These are phyloP conservation scores for Flueggea neowawraea DNA, from an alignment of 441 rosid genomes.

Conservation along the genomic window DNA sequence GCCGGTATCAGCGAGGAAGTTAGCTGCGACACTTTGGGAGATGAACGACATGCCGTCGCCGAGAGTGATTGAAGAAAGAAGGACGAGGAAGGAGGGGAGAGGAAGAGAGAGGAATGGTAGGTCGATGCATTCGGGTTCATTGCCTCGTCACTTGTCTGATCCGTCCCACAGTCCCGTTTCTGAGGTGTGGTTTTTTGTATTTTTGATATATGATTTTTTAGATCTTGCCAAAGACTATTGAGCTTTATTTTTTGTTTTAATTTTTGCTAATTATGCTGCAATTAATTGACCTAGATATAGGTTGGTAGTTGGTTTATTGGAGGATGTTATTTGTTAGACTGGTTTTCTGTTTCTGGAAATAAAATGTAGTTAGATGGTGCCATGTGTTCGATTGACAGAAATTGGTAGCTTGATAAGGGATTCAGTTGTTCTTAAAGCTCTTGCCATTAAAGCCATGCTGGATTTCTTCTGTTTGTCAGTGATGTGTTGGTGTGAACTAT, in stretches of 20 bases:
- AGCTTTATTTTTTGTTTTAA: too few species aligned
- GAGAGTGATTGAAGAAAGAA: conserved; percentile 41
- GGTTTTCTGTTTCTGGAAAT: too few species aligned
- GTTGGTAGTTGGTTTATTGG: too few species aligned
- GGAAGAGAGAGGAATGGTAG: conserved; percentile 49
- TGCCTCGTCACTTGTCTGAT: conserved; percentile 96
- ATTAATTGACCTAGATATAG: too few species aligned
- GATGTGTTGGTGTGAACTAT: background rate
- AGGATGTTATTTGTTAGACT: too few species aligned
- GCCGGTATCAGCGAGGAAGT: conserved; percentile 93
- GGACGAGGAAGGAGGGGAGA: conserved; percentile 38
- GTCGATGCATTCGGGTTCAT: conserved; percentile 68
- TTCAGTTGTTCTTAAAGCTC: background rate
- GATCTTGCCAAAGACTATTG: background rate
- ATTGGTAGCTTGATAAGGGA: too few species aligned
- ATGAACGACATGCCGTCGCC: conserved; percentile 97
- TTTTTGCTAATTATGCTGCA: too few species aligned
- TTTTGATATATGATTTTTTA: background rate
- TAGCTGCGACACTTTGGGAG: conserved; percentile 98
- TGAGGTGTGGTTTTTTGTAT: conserved; percentile 47
- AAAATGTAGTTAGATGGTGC: too few species aligned
- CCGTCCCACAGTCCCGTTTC: conserved; percentile 97
- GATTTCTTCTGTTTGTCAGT: conserved; percentile 1
- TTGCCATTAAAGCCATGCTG: background rate
- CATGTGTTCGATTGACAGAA: too few species aligned